Conservation (phyloP, 2,329 filamentous ascomycete species). For the Fusarium sp. region DNA sequence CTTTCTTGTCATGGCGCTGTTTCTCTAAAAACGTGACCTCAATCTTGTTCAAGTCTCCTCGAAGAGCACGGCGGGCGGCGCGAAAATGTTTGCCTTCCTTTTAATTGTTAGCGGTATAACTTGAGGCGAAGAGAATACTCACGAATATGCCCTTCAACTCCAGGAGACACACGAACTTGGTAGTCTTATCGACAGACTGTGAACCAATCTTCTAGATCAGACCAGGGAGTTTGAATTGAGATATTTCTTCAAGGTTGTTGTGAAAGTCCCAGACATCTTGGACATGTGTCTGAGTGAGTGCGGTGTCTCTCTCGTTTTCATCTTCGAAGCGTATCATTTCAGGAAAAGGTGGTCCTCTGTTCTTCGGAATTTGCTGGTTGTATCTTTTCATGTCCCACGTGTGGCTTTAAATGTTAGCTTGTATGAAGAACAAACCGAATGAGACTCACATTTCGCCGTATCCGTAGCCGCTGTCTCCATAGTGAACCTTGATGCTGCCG, state of each 20-base stretch:
- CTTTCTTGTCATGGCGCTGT: not conserved
- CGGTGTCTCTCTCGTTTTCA: not conserved
- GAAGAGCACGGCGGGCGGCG: not conserved
- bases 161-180: not conserved
- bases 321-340: not conserved
- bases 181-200: rapidly evolving
- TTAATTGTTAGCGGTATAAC: not conserved
- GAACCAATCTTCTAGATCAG: conserved; percentile 12
- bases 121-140: not conserved
- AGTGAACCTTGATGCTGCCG: rapidly evolving
- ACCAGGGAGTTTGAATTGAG: not conserved
- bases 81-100: not conserved
- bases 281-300: not conserved
- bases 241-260: not conserved
- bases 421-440: rapidly evolving
- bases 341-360: rapidly evolving
- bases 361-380: not conserved
- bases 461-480: not conserved
- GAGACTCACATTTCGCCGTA: not conserved
- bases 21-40: not conserved
- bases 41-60: not conserved
- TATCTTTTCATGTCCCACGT: not conserved
- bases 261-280: conserved; percentile 19
- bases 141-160: not conserved
- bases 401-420: not conserved